Evolutionary conservation across 2,329 filamentous ascomycete species (phyloP).

Genomic region (Periglandula ipomoeae): DNA sequence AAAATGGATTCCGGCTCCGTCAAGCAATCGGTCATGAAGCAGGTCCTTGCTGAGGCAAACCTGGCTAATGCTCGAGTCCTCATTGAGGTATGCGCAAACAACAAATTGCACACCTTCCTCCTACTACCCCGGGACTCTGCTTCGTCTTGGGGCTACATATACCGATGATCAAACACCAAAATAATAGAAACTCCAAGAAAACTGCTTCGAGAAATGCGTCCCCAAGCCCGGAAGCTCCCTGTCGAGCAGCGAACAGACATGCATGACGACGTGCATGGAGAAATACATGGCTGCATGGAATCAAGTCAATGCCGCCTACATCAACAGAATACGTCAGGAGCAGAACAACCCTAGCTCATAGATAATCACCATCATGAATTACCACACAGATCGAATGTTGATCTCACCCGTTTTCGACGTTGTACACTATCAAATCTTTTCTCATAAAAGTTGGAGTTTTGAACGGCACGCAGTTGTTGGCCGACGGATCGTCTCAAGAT

Average conservation of each 20-base stretch:
- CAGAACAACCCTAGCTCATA: slow-evolving; percentile 20
- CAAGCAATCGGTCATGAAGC: slow-evolving; percentile 55
- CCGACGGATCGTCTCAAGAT: no score
- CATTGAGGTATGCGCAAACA: slow-evolving; percentile 48
- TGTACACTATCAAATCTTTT: not conserved
- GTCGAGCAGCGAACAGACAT: slow-evolving; percentile 58
- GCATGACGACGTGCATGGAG: slow-evolving; percentile 70
- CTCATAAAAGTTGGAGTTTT: not conserved
- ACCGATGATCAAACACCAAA: slow-evolving; percentile 6
- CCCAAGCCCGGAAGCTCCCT: slow-evolving; percentile 59
- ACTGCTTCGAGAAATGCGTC: slow-evolving; percentile 73
- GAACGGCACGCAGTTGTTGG: no score
- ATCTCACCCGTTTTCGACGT: not conserved
- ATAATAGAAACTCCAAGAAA: slow-evolving; percentile 65
- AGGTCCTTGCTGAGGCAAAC: slow-evolving; percentile 55
- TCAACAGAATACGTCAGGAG: slow-evolving; percentile 54
- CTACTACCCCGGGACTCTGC: not conserved
- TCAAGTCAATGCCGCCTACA: slow-evolving; percentile 59
- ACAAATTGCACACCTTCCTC: no score
- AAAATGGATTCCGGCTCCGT: slow-evolving; percentile 49
- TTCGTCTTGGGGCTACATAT: not conserved
- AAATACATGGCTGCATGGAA: slow-evolving; percentile 82
- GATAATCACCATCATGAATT: not conserved
- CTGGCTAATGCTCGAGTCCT: slow-evolving; percentile 60
- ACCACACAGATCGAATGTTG: no score